These are phyloP conservation scores for Pinus tabuliformis DNA, from an alignment of 75 land plant species.

Conservation along the genomic window DNA sequence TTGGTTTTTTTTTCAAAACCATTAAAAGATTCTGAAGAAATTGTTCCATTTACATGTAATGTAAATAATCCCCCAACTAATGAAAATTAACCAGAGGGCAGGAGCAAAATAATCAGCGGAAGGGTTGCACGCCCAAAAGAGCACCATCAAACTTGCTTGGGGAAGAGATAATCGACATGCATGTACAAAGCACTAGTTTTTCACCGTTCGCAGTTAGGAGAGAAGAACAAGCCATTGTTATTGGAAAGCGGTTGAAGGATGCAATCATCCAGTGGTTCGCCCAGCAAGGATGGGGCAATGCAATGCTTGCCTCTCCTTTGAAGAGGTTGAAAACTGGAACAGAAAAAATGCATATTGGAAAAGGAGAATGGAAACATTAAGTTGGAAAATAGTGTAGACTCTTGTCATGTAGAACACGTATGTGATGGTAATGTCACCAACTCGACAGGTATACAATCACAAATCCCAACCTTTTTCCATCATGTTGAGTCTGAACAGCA, in stretches of 20 bases:
- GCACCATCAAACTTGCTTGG: conserved; percentile 1
- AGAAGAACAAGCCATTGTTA: neutral
- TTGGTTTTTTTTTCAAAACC: neutral
- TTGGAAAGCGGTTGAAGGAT: neutral
- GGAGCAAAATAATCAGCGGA: conserved; percentile 1
- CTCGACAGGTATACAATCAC: neutral
- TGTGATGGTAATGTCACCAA: neutral
- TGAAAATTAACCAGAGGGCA: conserved; percentile 2
- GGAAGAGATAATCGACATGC: neutral
- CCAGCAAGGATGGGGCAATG: neutral
- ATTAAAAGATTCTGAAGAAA: conserved; percentile 1
- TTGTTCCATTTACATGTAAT: neutral
- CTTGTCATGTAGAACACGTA: neutral
- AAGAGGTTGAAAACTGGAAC: conserved; percentile 6
- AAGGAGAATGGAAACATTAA: neutral
- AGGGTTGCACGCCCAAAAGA: conserved; percentile 6
- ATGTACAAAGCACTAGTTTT: neutral
- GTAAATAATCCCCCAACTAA: neutral
- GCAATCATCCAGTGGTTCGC: neutral
- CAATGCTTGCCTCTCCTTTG: neutral
- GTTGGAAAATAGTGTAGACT: neutral
- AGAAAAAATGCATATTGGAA: neutral
- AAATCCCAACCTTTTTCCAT: neutral
- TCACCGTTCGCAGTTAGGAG: neutral
- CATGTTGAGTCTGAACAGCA: neutral